Percentiles rank a stretch among this genome's conserved stretches.
phyloP scores from a whole-genome alignment of 305 asterid genomes.

The Stenogyne calaminthoides region DNA sequence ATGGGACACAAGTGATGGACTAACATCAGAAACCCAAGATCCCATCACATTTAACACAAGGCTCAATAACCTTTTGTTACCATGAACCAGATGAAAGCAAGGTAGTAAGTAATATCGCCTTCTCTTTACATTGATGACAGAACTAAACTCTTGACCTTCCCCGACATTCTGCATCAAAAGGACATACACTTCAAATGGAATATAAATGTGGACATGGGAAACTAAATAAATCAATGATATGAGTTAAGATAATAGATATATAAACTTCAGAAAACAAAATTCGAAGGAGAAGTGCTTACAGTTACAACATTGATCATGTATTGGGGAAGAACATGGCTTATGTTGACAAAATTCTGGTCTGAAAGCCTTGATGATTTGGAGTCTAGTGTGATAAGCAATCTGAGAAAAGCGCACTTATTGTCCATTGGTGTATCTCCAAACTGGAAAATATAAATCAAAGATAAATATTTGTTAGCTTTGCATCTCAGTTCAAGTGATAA shows the following conservation, averaged over 20 bases:
- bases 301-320: constrained; percentile 58
- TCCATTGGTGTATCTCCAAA: constrained; percentile 60
- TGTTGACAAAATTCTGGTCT: constrained; percentile 54
- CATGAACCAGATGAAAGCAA: constrained; percentile 57
- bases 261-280: constrained; percentile 6
- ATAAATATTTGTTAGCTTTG: background rate
- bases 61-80: constrained; percentile 50
- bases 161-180: constrained; percentile 49
- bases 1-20: constrained; percentile 34
- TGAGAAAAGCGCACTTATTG: constrained; percentile 70
- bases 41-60: constrained; percentile 54
- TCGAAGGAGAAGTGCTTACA: constrained; percentile 49
- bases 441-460: constrained; percentile 44
- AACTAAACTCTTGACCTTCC: constrained; percentile 40
- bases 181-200: constrained; percentile 7
- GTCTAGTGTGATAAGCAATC: constrained; percentile 70
- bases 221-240: constrained; percentile 3
- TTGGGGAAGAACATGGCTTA: constrained; percentile 62
- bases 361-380: constrained; percentile 68
- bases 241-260: background rate
- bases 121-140: constrained; percentile 35
- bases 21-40: constrained; percentile 49
- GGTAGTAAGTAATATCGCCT: constrained; percentile 69
- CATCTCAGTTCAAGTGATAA: constrained; percentile 14
- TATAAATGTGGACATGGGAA: constrained; percentile 12